A percentile compares a stretch with the other conserved stretches of the same genome.
Evolutionary conservation across 768 basidiomycete genomes (phyloP).

Genomic region (Phlegmacium glaucopus): DNA sequence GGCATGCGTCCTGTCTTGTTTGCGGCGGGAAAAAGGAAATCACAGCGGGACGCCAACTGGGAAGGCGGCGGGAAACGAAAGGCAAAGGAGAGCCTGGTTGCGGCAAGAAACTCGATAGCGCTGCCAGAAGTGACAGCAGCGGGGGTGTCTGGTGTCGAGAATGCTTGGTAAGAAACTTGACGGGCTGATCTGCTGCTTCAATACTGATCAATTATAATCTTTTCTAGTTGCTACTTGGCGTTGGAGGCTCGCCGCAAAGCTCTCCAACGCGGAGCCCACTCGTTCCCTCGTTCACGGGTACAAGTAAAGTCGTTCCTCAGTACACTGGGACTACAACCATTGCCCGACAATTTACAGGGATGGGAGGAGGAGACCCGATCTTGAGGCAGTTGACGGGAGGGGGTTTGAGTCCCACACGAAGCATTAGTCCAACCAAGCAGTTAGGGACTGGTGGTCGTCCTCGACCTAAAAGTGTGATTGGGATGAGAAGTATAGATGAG

Average conservation of each 20-base stretch:
- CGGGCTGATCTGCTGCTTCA: background rate
- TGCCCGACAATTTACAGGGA: constrained; percentile 71
- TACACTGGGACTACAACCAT: constrained; percentile 69
- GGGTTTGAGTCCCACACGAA: constrained; percentile 63
- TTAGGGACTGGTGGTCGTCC: constrained; percentile 44
- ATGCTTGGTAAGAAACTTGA: constrained; percentile 58
- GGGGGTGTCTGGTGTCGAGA: constrained; percentile 83
- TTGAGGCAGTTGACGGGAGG: constrained; percentile 65
- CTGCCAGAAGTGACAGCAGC: constrained; percentile 67
- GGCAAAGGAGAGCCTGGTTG: constrained; percentile 69
- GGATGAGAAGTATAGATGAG: constrained; percentile 68
- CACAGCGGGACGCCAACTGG: constrained; percentile 28
- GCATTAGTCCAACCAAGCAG: constrained; percentile 76
- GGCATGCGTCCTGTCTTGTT: constrained; percentile 76
- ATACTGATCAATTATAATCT: background rate
- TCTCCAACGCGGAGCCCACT: constrained; percentile 53
- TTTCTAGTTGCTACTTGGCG: constrained; percentile 51
- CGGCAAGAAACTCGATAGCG: constrained; percentile 80
- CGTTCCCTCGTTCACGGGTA: constrained; percentile 42
- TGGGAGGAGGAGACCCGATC: constrained; percentile 39
- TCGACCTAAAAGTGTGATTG: constrained; percentile 77
- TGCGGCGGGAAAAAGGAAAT: constrained; percentile 73
- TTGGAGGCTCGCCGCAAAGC: constrained; percentile 45
- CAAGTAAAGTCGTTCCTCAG: constrained; percentile 47
- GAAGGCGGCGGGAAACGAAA: constrained; percentile 40